Evolutionary conservation across 768 basidiomycete genomes (phyloP), one percentile per base, ranked within the genome.

Genomic region (Lactarius trivialis): DNA sequence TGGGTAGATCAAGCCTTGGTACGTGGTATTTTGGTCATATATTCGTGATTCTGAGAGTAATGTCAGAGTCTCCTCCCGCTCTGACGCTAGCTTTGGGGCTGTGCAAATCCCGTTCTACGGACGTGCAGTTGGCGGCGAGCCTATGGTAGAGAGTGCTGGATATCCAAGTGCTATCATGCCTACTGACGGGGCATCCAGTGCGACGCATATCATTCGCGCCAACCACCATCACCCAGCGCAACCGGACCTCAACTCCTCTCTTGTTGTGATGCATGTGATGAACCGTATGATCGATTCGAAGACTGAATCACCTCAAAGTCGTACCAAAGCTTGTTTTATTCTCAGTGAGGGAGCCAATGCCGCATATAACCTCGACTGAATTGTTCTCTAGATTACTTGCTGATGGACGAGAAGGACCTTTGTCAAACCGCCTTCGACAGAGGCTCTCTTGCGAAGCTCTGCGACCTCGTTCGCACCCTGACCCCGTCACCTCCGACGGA

Each of bases 321-420:
- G 82, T 36, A 84, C 83, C 1, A 86, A 81, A 70, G 86, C 89
- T 0, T 92, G 91, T 70, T 89, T 88, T 69, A 81, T 87, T 17
- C 73, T 96, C 0, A 85, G 90, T 93, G 61, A 15, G 85, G 2
- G 11, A 49, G 33, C 9, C 41, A 48, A 32, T n/a, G 39, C 39
- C 50, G 45, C 55, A 55, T 34, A 34, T 19, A 3, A 7, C 17
- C 36, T 33, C 37, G 33, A 60, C 39, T 55, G 36, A 54, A 39
- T 11, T 30, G 17, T n/a, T 32, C 3, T 36, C 17, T 59, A 84
- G 88, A 86, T 71, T 70, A 84, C 69, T 79, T 96, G 1, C 84
- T 91, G 2, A 75, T 79, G 19, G 93, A 95, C 66, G 83, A 93
- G 68, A 76, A 79, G 0, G 76, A 79, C 1, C 76, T 93, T 0